A percentile compares a stretch with the other conserved stretches of the same genome.
Evolutionary conservation across 768 basidiomycete species (phyloP).

Genomic region (Lyophyllum decastes): DNA sequence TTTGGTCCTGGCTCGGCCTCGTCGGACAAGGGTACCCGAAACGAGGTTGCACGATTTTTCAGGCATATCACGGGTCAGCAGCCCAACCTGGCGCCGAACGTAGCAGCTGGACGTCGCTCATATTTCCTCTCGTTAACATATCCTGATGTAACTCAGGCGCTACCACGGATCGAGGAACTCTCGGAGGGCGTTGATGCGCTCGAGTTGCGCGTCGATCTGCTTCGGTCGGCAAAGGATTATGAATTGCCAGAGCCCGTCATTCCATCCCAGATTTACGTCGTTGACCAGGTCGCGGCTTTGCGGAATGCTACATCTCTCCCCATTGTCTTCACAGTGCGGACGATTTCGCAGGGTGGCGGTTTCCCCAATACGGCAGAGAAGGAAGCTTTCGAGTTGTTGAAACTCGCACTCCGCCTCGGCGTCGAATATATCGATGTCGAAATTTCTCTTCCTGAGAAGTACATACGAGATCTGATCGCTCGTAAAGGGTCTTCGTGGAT

Average conservation of each 20-base stretch:
- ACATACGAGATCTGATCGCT: slow-evolving; percentile 57
- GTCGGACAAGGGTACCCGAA: slow-evolving; percentile 38
- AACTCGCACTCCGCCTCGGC: slow-evolving; percentile 77
- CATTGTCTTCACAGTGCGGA: slow-evolving; percentile 90
- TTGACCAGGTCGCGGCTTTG: slow-evolving; percentile 76
- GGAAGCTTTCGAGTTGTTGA: slow-evolving; percentile 74
- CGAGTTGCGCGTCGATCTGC: slow-evolving; percentile 91
- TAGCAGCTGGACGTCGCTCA: slow-evolving; percentile 60
- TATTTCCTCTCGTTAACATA: slow-evolving; percentile 94
- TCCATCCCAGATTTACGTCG: slow-evolving; percentile 72
- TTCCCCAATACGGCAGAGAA: slow-evolving; percentile 80
- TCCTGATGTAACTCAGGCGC: slow-evolving; percentile 77
- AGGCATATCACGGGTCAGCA: slow-evolving; percentile 75
- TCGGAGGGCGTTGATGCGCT: slow-evolving; percentile 87
- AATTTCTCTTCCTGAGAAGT: slow-evolving; percentile 66
- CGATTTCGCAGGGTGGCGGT: slow-evolving; percentile 85
- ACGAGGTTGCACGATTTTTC: slow-evolving; percentile 86
- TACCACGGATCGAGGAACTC: slow-evolving; percentile 70
- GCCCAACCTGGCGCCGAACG: slow-evolving; percentile 63
- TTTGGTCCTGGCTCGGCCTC: slow-evolving; percentile 35
- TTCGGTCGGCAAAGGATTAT: slow-evolving; percentile 53
- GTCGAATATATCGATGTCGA: slow-evolving; percentile 96
- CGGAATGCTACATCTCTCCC: slow-evolving; percentile 80
- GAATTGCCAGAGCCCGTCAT: slow-evolving; percentile 54
- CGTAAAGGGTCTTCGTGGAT: slow-evolving; percentile 76